phyloP scores from a whole-genome alignment of 139 green algal genomes.

The Gonium pectorale region DNA sequence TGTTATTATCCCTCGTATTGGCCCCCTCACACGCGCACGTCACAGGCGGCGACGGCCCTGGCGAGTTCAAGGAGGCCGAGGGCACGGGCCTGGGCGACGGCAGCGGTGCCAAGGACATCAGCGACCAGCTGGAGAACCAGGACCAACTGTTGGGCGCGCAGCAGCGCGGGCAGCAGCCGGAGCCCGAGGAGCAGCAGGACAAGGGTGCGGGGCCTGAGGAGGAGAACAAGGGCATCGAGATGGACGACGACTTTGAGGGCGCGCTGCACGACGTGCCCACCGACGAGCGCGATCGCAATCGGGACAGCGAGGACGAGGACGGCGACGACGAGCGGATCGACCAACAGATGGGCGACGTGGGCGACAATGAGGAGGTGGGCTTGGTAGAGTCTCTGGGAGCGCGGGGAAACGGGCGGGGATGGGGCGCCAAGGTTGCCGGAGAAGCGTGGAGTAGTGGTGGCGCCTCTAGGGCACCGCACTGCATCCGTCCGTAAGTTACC shows the following conservation, averaged over 20 bases:
- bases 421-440: too few relatives aligned
- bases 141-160: slow-evolving; percentile 95
- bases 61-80: slow-evolving; percentile 68
- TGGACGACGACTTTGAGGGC: slow-evolving; percentile 97
- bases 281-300: slow-evolving; percentile 73
- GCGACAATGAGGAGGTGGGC: slow-evolving; percentile 79
- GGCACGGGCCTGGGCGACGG: slow-evolving; percentile 93
- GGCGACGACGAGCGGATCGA: slow-evolving; percentile 78
- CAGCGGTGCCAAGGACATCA: slow-evolving; percentile 87
- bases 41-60: slow-evolving; percentile 60
- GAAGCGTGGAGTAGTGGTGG: too few relatives aligned
- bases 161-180: slow-evolving; percentile 68
- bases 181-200: slow-evolving; percentile 60
- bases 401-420: too few relatives aligned
- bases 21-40: too few relatives aligned
- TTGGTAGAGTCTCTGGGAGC: too few relatives aligned
- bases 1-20: too few relatives aligned
- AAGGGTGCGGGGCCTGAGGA: slow-evolving; percentile 58
- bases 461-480: too few relatives aligned
- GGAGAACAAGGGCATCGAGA: slow-evolving; percentile 91
- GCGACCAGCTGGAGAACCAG: slow-evolving; percentile 93
- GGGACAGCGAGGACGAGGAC: slow-evolving; percentile 80
- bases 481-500: too few relatives aligned
- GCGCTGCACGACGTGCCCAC: slow-evolving; percentile 70
- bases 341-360: slow-evolving; percentile 78